These are phyloP conservation scores for Backusella liffmaniae DNA, from an alignment of 192 early-diverging fungal genomes.

Conservation along the genomic window DNA sequence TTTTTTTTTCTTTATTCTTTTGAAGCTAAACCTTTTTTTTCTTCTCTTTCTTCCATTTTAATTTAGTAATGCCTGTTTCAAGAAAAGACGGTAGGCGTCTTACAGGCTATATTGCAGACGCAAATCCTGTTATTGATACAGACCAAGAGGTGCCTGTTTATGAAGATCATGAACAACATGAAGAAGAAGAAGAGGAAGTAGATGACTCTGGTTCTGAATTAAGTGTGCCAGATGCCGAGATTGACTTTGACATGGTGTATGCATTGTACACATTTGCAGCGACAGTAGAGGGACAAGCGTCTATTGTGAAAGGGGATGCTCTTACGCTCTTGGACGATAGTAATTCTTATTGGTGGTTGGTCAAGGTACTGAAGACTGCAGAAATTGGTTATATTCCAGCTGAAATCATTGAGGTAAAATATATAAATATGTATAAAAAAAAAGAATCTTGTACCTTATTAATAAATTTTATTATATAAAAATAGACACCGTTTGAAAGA, in stretches of 20 bases:
- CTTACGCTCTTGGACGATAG: constrained; percentile 77
- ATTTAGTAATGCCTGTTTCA: not conserved
- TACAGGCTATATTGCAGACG: constrained; percentile 13
- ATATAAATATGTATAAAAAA: not conserved
- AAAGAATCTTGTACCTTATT: not conserved
- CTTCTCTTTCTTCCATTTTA: constrained; percentile 6
- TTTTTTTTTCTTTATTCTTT: not conserved
- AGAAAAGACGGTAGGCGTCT: constrained; percentile 13
- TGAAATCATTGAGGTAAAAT: constrained; percentile 74
- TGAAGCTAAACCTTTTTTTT: not conserved
- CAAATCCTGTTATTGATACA: not conserved
- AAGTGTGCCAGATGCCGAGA: constrained; percentile 55
- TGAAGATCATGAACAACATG: constrained; percentile 12
- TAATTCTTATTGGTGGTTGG: constrained; percentile 82
- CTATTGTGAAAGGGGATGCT: constrained; percentile 72
- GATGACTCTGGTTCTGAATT: constrained; percentile 41
- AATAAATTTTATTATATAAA: not conserved
- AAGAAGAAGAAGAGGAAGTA: constrained; percentile 34
- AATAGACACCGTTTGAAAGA: constrained; percentile 73
- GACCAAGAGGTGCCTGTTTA: constrained; percentile 33
- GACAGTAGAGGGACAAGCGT: constrained; percentile 81
- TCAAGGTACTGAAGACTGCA: constrained; percentile 61
- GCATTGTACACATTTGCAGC: constrained; percentile 86
- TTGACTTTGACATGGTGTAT: constrained; percentile 78
- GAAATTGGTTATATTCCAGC: constrained; percentile 87